A percentile compares a stretch with the other conserved stretches of the same genome.
phyloP scores from a whole-genome alignment of 2,329 filamentous ascomycete genomes.

The Clarireedia paspali region DNA sequence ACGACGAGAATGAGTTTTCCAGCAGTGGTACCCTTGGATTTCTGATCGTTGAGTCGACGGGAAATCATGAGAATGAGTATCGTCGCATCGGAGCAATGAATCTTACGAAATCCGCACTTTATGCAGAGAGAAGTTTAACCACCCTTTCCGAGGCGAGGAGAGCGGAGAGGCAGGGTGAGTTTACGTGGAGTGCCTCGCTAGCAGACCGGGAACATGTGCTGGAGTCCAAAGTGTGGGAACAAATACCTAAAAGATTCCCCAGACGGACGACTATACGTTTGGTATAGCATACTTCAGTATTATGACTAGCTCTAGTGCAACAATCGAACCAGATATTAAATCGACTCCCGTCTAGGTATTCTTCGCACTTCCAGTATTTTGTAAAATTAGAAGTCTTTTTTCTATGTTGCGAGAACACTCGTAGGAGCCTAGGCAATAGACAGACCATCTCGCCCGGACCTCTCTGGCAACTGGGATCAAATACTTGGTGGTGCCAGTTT shows the following conservation, averaged over 20 bases:
- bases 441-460: too few species aligned
- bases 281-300: background rate
- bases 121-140: background rate
- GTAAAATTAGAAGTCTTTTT: too few species aligned
- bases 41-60: constrained; percentile 13
- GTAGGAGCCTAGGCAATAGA: too few species aligned
- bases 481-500: too few species aligned
- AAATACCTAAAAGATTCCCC: background rate
- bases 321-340: too few species aligned
- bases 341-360: too few species aligned
- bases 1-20: background rate
- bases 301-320: too few species aligned
- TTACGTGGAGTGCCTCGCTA: background rate
- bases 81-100: constrained; percentile 9
- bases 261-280: constrained; percentile 1
- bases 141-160: background rate
- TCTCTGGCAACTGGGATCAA: too few species aligned
- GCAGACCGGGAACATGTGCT: background rate
- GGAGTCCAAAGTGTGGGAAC: background rate
- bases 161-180: background rate
- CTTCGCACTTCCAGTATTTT: too few species aligned
- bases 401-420: too few species aligned
- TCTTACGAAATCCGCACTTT: background rate
- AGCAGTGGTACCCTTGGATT: constrained; percentile 4
- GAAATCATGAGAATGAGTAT: constrained; percentile 7